A percentile compares a stretch with the other conserved stretches of the same genome.
Conservation (phyloP, 495 filamentous ascomycete species). For the Barbatosphaeria neglecta region DNA sequence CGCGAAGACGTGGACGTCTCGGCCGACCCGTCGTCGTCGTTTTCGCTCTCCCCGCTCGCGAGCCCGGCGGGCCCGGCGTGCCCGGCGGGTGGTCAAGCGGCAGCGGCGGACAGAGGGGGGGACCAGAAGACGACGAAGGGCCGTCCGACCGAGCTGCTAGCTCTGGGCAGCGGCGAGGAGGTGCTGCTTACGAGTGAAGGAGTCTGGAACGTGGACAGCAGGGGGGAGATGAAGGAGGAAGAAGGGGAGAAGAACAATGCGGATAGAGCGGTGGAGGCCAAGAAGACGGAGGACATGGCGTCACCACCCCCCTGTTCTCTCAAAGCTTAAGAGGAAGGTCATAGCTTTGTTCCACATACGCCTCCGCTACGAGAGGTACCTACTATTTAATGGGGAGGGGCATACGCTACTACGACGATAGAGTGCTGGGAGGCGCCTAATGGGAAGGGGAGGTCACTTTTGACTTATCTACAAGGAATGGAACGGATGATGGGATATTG, state of each 20-base stretch:
- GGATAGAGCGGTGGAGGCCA: conserved; percentile 4
- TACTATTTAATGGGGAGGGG: too few species aligned
- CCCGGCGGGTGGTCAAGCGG: background rate
- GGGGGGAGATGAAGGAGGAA: background rate
- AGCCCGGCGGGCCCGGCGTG: background rate
- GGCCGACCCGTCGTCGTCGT: background rate
- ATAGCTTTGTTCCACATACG: too few species aligned
- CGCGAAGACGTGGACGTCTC: conserved; percentile 27
- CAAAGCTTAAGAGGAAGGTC: background rate
- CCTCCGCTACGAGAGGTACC: too few species aligned
- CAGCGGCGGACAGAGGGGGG: background rate
- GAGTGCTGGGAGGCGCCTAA: background rate
- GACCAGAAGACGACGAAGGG: background rate
- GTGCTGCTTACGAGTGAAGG: conserved; percentile 15
- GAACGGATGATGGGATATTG: too few species aligned
- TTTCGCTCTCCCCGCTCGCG: too few species aligned
- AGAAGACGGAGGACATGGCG: conserved; percentile 1
- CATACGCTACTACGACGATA: too few species aligned
- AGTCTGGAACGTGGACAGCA: background rate
- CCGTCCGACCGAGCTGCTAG: conserved; percentile 16
- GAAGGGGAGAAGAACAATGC: too few species aligned
- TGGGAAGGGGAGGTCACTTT: background rate
- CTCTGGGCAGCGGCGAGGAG: conserved; percentile 20
- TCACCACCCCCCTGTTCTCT: too few species aligned
- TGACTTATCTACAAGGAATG: too few species aligned